Percentiles rank a stretch among this genome's conserved stretches.
These are phyloP conservation scores for Erodium maritimum DNA, from an alignment of 345 rosid species.

Conservation along the genomic window DNA sequence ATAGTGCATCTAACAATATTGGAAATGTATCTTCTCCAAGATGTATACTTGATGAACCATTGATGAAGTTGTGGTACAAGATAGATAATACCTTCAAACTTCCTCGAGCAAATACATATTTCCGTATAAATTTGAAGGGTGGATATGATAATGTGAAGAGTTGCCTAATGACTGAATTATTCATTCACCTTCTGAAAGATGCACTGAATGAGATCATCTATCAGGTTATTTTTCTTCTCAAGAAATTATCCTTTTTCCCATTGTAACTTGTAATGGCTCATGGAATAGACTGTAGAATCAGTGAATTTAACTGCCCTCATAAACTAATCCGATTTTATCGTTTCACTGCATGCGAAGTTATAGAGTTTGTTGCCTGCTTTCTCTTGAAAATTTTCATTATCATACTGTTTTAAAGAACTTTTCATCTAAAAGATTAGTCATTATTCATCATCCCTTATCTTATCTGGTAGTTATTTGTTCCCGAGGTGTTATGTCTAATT, in stretches of 20 bases:
- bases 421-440: not conserved
- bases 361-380: not conserved
- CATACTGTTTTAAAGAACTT: not conserved
- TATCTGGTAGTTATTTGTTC: not conserved
- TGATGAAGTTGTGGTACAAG: slow-evolving; percentile 92
- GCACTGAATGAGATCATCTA: slow-evolving; percentile 81
- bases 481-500: not conserved
- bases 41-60: slow-evolving; percentile 67
- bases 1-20: slow-evolving; percentile 17
- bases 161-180: slow-evolving; percentile 71
- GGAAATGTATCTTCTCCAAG: slow-evolving; percentile 33
- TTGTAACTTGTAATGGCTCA: not conserved
- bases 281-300: not conserved
- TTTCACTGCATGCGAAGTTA: not conserved
- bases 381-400: not conserved
- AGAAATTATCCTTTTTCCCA: not conserved
- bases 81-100: slow-evolving; percentile 67
- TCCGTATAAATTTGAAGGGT: slow-evolving; percentile 73
- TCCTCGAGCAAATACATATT: slow-evolving; percentile 85
- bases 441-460: not conserved
- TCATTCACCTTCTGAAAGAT: slow-evolving; percentile 77
- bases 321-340: not conserved
- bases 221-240: slow-evolving; percentile 46
- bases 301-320: not conserved
- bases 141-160: slow-evolving; percentile 54